These are phyloP conservation scores for Aureobasidium sp. DNA, from an alignment of 2,329 filamentous ascomycete species.

Conservation along the genomic window DNA sequence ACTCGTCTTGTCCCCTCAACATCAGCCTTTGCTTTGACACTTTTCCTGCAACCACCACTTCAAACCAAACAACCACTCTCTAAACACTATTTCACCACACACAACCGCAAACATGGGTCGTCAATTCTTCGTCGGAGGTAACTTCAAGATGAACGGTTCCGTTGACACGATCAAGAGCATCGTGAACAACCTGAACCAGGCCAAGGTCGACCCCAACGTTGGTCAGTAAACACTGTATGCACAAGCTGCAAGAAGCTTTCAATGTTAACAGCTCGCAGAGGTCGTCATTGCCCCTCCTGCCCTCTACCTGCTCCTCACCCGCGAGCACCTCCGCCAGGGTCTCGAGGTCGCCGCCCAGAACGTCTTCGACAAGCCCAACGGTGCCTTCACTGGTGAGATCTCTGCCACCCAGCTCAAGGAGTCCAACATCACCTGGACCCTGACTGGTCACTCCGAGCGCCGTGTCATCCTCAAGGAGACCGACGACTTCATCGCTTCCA, in stretches of 20 bases:
- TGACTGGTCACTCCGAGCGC: conserved; percentile 93
- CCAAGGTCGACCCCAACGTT: conserved; percentile 67
- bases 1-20: conserved; percentile 9
- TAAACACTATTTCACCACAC: neutral
- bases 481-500: conserved; percentile 76
- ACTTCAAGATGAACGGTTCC: conserved; percentile 99
- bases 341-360: conserved; percentile 92
- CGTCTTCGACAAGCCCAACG: conserved; percentile 71
- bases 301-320: conserved; percentile 83
- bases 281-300: conserved; percentile 88
- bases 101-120: conserved; percentile 31
- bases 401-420: conserved; percentile 87
- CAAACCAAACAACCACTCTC: neutral
- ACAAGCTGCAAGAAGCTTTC: neutral
- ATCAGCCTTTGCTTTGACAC: conserved; percentile 3
- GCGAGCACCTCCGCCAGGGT: conserved; percentile 65
- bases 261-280: conserved; percentile 50
- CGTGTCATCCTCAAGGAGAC: conserved; percentile 82
- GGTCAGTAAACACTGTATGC: conserved; percentile 46
- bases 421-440: conserved; percentile 77
- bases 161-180: conserved; percentile 85
- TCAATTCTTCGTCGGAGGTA: conserved; percentile 61
- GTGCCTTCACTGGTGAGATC: conserved; percentile 86
- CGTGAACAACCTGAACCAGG: conserved; percentile 79
- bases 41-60: neutral